Evolutionary conservation across 441 rosid genomes (phyloP).

Genomic region (Arabidopsis hybrid): DNA sequence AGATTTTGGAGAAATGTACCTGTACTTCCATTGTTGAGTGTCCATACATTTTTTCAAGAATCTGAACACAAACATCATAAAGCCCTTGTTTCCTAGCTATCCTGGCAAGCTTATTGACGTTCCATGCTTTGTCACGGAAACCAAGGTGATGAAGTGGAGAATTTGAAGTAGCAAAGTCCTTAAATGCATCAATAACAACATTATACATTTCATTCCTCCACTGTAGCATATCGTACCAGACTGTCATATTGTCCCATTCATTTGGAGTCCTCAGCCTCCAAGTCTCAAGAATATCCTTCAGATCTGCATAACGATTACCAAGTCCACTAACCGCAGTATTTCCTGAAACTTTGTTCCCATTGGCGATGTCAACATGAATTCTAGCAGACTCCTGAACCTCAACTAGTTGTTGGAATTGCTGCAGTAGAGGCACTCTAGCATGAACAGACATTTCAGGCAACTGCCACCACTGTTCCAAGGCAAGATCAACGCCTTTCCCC

Average conservation of each 20-base stretch:
- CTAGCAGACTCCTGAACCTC: conserved; percentile 99
- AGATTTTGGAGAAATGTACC: conserved; percentile 56
- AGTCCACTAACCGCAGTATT: conserved; percentile 43
- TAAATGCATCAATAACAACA: conserved; percentile 93
- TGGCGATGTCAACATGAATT: conserved; percentile 88
- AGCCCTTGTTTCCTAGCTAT: conserved; percentile 99
- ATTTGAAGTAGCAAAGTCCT: conserved; percentile 79
- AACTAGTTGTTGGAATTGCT: conserved; percentile 98
- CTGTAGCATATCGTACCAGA: conserved; percentile 98
- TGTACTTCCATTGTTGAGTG: conserved; percentile 99
- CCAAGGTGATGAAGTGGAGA: conserved; percentile 98
- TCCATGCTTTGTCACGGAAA: conserved; percentile 99
- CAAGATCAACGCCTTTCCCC: conserved; percentile 97
- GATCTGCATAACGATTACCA: conserved; percentile 59
- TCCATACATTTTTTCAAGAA: conserved; percentile 98
- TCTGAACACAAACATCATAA: conserved; percentile 89
- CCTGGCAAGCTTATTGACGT: conserved; percentile 98
- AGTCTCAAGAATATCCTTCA: conserved; percentile 96
- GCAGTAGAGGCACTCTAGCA: conserved; percentile 94
- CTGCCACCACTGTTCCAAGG: conserved; percentile 99
- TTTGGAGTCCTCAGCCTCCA: conserved; percentile 99
- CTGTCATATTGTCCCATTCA: conserved; percentile 98
- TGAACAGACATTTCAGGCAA: conserved; percentile 99
- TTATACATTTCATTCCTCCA: conserved; percentile 99
- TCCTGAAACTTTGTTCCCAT: conserved; percentile 84